Evolutionary conservation across 2,329 filamentous ascomycete genomes (phyloP).

Genomic region (Fusarium denticulatum): DNA sequence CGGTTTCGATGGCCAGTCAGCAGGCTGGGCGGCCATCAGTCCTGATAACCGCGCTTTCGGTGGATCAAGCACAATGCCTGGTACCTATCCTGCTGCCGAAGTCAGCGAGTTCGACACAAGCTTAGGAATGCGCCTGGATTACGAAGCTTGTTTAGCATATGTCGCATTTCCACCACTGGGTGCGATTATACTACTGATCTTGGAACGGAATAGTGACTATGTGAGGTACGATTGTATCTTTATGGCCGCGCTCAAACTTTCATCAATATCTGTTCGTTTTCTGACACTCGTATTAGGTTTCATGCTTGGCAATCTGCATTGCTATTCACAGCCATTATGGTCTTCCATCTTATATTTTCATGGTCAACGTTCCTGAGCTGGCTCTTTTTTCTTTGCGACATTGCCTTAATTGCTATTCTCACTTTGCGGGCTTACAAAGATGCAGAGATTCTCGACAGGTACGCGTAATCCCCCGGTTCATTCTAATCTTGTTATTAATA

Average conservation of each 20-base stretch:
- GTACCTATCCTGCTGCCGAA: constrained; percentile 56
- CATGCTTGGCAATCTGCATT: constrained; percentile 96
- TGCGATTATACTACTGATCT: constrained; percentile 81
- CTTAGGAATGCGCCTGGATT: constrained; percentile 84
- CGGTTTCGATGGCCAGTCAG: constrained; percentile 52
- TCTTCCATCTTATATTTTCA: constrained; percentile 85
- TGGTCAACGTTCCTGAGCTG: constrained; percentile 88
- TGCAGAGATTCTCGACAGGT: constrained; percentile 74
- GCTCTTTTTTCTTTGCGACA: constrained; percentile 80
- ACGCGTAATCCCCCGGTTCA: constrained; percentile 33
- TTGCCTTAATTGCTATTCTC: constrained; percentile 80
- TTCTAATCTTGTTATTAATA: background rate
- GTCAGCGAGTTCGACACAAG: constrained; percentile 91
- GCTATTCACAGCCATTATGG: constrained; percentile 77
- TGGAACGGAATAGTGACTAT: constrained; percentile 97
- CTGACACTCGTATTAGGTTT: constrained; percentile 67
- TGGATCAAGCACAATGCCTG: constrained; percentile 45
- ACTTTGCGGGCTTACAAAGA: constrained; percentile 85
- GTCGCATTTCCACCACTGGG: constrained; percentile 85
- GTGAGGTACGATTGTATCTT: constrained; percentile 72
- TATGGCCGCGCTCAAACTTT: background rate
- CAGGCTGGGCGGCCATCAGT: constrained; percentile 41
- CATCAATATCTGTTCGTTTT: background rate
- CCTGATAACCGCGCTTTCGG: constrained; percentile 37
- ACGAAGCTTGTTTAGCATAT: constrained; percentile 92